Evolutionary conservation across 2,329 filamentous ascomycete genomes (phyloP).

Genomic region (Venturia nashicola): DNA sequence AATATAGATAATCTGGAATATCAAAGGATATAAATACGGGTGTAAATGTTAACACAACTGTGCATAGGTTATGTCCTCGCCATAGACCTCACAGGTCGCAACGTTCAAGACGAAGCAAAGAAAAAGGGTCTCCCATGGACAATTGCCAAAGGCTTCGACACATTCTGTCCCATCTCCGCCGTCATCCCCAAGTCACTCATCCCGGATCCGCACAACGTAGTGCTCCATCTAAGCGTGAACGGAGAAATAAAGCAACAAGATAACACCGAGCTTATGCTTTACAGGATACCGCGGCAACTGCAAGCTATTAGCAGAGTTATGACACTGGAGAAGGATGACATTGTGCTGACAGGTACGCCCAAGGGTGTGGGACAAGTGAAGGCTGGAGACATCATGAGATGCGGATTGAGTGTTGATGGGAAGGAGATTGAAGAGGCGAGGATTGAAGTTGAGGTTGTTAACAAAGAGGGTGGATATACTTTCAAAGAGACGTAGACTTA

Average conservation of each 20-base stretch:
- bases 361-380: constrained; percentile 85
- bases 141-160: constrained; percentile 96
- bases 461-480: constrained; percentile 64
- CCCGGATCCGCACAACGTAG: constrained; percentile 75
- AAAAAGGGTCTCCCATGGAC: constrained; percentile 92
- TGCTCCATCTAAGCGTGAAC: constrained; percentile 80
- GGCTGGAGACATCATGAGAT: constrained; percentile 77
- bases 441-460: constrained; percentile 73
- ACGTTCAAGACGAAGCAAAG: constrained; percentile 93
- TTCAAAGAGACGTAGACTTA: constrained; percentile 42
- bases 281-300: constrained; percentile 74
- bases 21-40: background rate
- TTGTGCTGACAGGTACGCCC: constrained; percentile 92
- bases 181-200: constrained; percentile 71
- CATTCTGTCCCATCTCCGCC: constrained; percentile 78
- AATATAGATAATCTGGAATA: background rate
- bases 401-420: constrained; percentile 66
- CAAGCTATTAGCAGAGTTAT: constrained; percentile 91
- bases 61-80: constrained; percentile 68
- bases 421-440: constrained; percentile 74
- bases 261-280: constrained; percentile 89
- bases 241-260: constrained; percentile 66
- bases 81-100: constrained; percentile 96
- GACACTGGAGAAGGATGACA: constrained; percentile 82
- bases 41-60: background rate